Evolutionary conservation across 345 rosid species (phyloP).

Genomic region (Syzygium aromaticum): DNA sequence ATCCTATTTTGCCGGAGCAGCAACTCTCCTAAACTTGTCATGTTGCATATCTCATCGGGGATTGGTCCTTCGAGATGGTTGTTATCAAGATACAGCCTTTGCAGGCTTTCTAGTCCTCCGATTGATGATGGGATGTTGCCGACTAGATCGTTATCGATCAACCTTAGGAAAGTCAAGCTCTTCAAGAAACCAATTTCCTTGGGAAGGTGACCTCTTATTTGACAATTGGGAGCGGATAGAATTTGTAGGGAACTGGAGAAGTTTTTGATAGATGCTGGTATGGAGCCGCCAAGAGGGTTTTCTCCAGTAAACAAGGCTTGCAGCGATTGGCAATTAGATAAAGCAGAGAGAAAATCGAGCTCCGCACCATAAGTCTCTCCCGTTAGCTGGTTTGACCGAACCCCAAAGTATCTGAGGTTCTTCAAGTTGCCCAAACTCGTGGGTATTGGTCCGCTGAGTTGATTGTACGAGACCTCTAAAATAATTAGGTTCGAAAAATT

Average conservation of each 20-base stretch:
- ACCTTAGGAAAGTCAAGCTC: fast-evolving
- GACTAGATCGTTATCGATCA: not conserved
- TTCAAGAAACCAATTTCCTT: not conserved
- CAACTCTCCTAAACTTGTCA: not conserved
- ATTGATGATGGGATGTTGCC: not conserved
- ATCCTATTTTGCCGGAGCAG: not conserved
- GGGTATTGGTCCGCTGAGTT: not conserved
- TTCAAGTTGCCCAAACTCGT: not conserved
- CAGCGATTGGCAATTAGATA: not conserved
- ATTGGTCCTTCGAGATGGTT: not conserved
- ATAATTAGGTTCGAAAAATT: not conserved
- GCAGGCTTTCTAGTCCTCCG: not conserved
- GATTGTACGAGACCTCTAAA: fast-evolving
- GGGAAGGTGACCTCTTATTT: not conserved
- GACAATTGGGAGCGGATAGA: fast-evolving
- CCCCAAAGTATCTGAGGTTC: not conserved
- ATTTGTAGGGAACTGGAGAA: not conserved
- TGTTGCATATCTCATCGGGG: not conserved
- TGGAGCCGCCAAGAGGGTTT: not conserved
- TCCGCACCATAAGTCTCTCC: fast-evolving
- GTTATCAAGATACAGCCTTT: not conserved
- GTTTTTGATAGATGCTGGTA: not conserved
- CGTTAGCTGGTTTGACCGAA: not conserved
- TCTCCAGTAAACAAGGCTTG: fast-evolving
- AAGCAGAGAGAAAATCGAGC: not conserved